A percentile compares a stretch with the other conserved stretches of the same genome.
Conservation (phyloP, 2,329 filamentous ascomycete species). For the Colletotrichum graminicola region DNA sequence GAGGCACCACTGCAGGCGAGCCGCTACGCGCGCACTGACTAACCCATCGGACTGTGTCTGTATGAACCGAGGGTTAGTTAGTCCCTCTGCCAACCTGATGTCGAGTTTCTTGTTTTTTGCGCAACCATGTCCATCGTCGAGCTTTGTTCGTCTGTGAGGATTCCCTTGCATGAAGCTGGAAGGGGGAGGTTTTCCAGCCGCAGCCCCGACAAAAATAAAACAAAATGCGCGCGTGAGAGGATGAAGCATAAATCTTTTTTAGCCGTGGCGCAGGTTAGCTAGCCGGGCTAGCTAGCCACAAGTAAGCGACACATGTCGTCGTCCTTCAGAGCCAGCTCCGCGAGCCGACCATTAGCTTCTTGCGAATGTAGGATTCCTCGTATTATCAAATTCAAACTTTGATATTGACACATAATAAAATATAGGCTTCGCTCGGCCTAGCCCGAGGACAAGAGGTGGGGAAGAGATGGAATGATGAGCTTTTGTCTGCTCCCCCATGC, state of each 20-base stretch:
- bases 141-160: constrained; percentile 19
- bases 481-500: constrained; percentile 25
- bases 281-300: too few relatives aligned
- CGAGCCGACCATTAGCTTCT: too few relatives aligned
- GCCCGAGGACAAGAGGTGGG: constrained; percentile 27
- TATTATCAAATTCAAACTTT: constrained; percentile 13
- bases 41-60: background rate
- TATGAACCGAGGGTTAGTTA: background rate
- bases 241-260: constrained; percentile 12
- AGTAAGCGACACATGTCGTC: too few relatives aligned
- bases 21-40: background rate
- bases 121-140: too few relatives aligned
- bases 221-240: background rate
- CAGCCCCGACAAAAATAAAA: background rate
- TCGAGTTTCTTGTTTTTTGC: background rate
- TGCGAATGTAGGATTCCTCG: constrained; percentile 18
- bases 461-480: background rate
- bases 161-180: background rate
- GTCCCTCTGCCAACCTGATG: constrained; percentile 22
- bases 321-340: too few relatives aligned
- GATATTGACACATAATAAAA: constrained; percentile 32
- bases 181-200: background rate
- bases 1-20: constrained; percentile 10
- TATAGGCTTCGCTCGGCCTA: constrained; percentile 16
- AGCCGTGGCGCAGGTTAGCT: constrained; percentile 28